These are phyloP conservation scores for Vitis hybrid DNA, from an alignment of 177 flowering plant genomes.

Conservation along the genomic window DNA sequence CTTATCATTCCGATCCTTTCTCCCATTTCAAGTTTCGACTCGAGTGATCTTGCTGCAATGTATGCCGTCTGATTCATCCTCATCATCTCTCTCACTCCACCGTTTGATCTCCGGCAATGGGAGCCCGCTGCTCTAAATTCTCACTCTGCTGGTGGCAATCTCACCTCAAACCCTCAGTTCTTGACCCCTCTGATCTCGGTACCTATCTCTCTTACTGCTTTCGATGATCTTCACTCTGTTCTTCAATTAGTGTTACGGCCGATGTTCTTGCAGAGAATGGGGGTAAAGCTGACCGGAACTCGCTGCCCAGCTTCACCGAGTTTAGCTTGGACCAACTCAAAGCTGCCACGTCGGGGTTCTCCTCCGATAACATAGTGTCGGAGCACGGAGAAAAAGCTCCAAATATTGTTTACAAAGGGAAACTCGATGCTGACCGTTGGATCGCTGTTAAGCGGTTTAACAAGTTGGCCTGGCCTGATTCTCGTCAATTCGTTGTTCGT, in stretches of 20 bases:
- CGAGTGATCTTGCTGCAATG: background rate
- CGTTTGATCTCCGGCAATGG: slow-evolving; percentile 39
- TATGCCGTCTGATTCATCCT: background rate
- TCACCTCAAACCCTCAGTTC: slow-evolving; percentile 52
- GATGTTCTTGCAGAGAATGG: slow-evolving; percentile 39
- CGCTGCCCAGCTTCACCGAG: slow-evolving; percentile 54
- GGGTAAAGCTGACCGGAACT: slow-evolving; percentile 30
- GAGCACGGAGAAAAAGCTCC: slow-evolving; percentile 93
- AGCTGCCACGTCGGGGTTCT: slow-evolving; percentile 60
- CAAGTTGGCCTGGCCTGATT: slow-evolving; percentile 79
- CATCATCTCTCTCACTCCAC: slow-evolving; percentile 4
- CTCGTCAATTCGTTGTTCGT: slow-evolving; percentile 74
- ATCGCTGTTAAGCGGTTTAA: slow-evolving; percentile 83
- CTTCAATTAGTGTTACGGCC: background rate
- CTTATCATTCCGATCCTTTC: background rate
- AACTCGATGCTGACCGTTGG: slow-evolving; percentile 43
- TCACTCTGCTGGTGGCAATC: slow-evolving; percentile 63
- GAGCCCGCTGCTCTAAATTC: slow-evolving; percentile 56
- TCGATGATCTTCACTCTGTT: background rate
- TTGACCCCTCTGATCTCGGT: slow-evolving; percentile 63
- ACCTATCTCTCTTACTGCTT: background rate
- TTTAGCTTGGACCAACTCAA: slow-evolving; percentile 68
- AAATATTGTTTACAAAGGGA: slow-evolving; percentile 75
- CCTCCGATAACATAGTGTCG: slow-evolving; percentile 69
- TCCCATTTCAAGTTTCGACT: background rate